phyloP scores from a whole-genome alignment of 108 stramenopile species.

The Nannochloropsis oceanica region DNA sequence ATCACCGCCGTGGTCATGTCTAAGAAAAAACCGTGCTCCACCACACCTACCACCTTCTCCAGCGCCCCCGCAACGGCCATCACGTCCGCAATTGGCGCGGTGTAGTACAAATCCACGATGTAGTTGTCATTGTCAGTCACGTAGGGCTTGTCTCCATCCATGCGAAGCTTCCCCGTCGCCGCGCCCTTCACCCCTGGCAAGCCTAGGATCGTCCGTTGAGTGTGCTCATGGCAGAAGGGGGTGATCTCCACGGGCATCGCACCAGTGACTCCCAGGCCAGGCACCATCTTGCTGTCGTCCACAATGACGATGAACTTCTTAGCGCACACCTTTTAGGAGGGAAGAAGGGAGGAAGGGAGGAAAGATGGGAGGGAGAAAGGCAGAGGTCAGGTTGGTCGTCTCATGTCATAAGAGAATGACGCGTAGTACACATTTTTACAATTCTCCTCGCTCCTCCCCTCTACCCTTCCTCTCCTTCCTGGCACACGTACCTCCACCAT shows the following conservation, averaged over 20 bases:
- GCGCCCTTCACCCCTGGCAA: constrained; percentile 33
- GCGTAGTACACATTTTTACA: not conserved
- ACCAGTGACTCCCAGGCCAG: constrained; percentile 55
- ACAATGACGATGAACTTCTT: constrained; percentile 63
- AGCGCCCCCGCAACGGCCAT: constrained; percentile 43
- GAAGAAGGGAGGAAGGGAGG: not conserved
- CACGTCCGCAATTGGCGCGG: constrained; percentile 66
- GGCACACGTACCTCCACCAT: constrained; percentile 65
- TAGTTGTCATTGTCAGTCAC: constrained; percentile 95
- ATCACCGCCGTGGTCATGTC: constrained; percentile 92
- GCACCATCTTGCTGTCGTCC: constrained; percentile 86
- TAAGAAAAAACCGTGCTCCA: constrained; percentile 94
- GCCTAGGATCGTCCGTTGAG: constrained; percentile 60
- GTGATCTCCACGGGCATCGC: constrained; percentile 77
- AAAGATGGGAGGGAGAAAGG: not conserved
- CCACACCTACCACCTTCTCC: constrained; percentile 85
- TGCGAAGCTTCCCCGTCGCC: constrained; percentile 27
- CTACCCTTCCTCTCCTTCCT: not conserved
- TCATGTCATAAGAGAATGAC: too few species aligned
- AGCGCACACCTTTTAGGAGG: constrained; percentile 32
- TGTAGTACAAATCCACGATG: constrained; percentile 94
- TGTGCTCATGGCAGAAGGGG: constrained; percentile 93
- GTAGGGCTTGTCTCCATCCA: constrained; percentile 85
- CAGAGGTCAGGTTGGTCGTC: not conserved
- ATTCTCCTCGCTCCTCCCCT: not conserved